Percentiles rank a stretch among this genome's conserved stretches.
Evolutionary conservation across 225 moss, liverwort and hornwort genomes (phyloP).

Genomic region (Lunularia cruciata): DNA sequence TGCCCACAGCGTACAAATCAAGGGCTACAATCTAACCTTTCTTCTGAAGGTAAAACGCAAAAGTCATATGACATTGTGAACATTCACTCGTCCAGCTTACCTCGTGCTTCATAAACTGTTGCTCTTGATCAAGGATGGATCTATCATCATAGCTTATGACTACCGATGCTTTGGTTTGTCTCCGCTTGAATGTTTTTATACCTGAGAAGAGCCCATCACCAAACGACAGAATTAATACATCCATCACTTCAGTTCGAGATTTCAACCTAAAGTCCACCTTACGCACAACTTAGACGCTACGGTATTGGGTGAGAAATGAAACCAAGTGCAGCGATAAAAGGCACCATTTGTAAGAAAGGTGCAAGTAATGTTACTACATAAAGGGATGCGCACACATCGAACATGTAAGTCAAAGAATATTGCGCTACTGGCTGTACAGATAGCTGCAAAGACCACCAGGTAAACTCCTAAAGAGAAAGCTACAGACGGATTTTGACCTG

Average conservation of each 20-base stretch:
- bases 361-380: neutral
- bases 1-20: neutral
- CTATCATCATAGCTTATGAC: constrained; percentile 17
- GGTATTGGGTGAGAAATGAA: no score
- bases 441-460: neutral
- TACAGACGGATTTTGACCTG: no score
- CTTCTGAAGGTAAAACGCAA: neutral
- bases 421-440: no score
- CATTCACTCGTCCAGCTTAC: constrained; percentile 4
- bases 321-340: neutral
- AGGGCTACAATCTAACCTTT: no score
- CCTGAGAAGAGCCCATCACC: neutral
- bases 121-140: constrained; percentile 3
- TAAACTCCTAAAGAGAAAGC: no score
- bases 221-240: neutral
- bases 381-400: neutral
- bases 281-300: neutral
- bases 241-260: neutral
- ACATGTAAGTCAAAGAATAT: no score
- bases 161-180: constrained; percentile 22
- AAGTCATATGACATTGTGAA: neutral
- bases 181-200: constrained; percentile 11
- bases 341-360: neutral
- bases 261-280: no score
- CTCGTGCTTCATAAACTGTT: constrained; percentile 24